A percentile compares a stretch with the other conserved stretches of the same genome.
These are phyloP conservation scores for Chrysochromulina tobinii DNA, from an alignment of 78 protist species.

Conservation along the genomic window DNA sequence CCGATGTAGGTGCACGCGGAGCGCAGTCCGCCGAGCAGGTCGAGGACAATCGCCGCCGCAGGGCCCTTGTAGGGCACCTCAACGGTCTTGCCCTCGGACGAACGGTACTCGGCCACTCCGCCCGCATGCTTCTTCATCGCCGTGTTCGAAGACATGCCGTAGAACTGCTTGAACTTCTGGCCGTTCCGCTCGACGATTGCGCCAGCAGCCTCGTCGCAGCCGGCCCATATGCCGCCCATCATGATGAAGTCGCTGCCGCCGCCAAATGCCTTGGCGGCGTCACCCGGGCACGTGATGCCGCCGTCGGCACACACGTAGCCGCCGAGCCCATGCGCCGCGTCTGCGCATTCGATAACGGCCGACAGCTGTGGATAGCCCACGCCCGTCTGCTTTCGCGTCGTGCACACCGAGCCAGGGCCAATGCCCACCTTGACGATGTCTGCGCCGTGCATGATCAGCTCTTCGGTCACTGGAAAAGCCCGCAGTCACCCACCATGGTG, in stretches of 20 bases:
- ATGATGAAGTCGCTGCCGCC: slow-evolving; percentile 72
- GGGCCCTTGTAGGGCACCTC: slow-evolving; percentile 66
- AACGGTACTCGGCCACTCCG: slow-evolving; percentile 70
- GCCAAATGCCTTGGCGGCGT: slow-evolving; percentile 71
- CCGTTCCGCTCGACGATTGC: slow-evolving; percentile 34
- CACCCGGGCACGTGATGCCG: slow-evolving; percentile 70
- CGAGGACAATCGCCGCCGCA: slow-evolving; percentile 30
- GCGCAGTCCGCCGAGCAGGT: slow-evolving; percentile 63
- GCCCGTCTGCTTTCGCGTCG: slow-evolving; percentile 67
- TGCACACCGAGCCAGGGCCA: slow-evolving; percentile 72
- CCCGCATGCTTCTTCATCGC: slow-evolving; percentile 64
- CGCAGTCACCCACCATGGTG: not conserved
- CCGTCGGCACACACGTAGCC: slow-evolving; percentile 62
- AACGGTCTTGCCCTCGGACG: slow-evolving; percentile 69
- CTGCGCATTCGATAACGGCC: slow-evolving; percentile 71
- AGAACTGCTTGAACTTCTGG: slow-evolving; percentile 49
- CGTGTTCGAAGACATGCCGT: slow-evolving; percentile 64
- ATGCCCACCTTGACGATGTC: slow-evolving; percentile 74
- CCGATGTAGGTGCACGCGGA: slow-evolving; percentile 72
- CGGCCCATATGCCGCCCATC: slow-evolving; percentile 69
- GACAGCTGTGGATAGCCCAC: slow-evolving; percentile 74
- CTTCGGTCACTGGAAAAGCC: slow-evolving; percentile 38
- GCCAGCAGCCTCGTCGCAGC: slow-evolving; percentile 60
- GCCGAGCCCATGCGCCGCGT: slow-evolving; percentile 71
- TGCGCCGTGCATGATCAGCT: slow-evolving; percentile 66